Conservation (phyloP, 2,329 filamentous ascomycete genomes). For the Botrytis pseudocinerea region DNA sequence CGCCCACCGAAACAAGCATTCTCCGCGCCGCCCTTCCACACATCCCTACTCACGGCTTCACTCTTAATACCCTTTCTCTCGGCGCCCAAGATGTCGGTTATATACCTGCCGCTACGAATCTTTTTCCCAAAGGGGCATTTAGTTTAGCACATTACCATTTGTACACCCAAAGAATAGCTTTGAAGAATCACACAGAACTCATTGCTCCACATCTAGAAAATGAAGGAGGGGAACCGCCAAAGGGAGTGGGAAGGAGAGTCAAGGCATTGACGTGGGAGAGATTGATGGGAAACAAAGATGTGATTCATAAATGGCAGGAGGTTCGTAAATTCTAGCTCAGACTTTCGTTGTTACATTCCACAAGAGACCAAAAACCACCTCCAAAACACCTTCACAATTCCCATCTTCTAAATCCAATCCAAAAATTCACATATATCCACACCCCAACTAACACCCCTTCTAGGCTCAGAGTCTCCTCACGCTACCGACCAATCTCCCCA, state of each 20-base stretch:
- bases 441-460: slow-evolving; percentile 1
- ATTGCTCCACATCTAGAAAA: slow-evolving; percentile 45
- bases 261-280: slow-evolving; percentile 73
- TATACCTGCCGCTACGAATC: slow-evolving; percentile 79
- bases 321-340: slow-evolving; percentile 48
- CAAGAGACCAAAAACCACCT: background rate
- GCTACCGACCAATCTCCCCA: slow-evolving; percentile 73
- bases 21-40: slow-evolving; percentile 78
- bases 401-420: background rate
- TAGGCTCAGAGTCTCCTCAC: slow-evolving; percentile 84
- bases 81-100: slow-evolving; percentile 85
- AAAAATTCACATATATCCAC: background rate
- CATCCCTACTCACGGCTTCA: slow-evolving; percentile 82
- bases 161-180: slow-evolving; percentile 60
- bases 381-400: background rate
- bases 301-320: slow-evolving; percentile 84
- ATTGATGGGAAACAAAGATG: slow-evolving; percentile 68
- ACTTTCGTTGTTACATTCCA: background rate
- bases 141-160: slow-evolving; percentile 80
- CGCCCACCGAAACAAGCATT: slow-evolving; percentile 69
- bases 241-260: slow-evolving; percentile 63
- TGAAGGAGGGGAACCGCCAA: slow-evolving; percentile 36
- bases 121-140: slow-evolving; percentile 79
- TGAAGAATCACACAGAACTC: slow-evolving; percentile 44
- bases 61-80: slow-evolving; percentile 66